phyloP scores from a whole-genome alignment of 2,329 filamentous ascomycete species.

The Fusarium duplospermum region DNA sequence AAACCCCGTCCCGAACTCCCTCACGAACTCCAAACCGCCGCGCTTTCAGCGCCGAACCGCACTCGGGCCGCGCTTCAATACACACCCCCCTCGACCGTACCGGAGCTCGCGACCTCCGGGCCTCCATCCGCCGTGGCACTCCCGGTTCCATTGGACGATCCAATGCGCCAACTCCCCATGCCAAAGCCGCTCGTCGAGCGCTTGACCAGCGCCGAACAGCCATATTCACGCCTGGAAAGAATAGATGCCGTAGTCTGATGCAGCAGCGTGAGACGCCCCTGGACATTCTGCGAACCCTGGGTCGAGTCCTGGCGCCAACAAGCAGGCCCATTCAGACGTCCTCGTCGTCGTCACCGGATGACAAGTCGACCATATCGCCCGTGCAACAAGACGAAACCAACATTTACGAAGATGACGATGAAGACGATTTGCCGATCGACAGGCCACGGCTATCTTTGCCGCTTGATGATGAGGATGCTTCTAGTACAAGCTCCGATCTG shows the following conservation, averaged over 20 bases:
- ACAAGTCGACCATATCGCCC: constrained; percentile 44
- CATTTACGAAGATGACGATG: constrained; percentile 62
- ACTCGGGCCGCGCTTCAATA: constrained; percentile 54
- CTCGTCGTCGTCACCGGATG: constrained; percentile 56
- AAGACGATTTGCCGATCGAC: constrained; percentile 62
- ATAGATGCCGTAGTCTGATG: constrained; percentile 67
- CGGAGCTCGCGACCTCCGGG: constrained; percentile 51
- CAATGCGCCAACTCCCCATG: constrained; percentile 68
- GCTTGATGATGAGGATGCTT: constrained; percentile 61
- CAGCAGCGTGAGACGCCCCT: constrained; percentile 67
- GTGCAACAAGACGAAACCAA: constrained; percentile 56
- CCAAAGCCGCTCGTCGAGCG: constrained; percentile 68
- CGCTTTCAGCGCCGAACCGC: constrained; percentile 49
- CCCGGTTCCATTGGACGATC: constrained; percentile 58
- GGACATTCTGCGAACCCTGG: constrained; percentile 65
- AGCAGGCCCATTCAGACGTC: constrained; percentile 59
- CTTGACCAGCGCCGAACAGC: constrained; percentile 69
- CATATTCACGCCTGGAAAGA: constrained; percentile 69
- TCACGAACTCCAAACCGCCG: constrained; percentile 46
- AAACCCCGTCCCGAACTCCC: constrained; percentile 33
- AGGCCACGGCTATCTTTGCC: constrained; percentile 68
- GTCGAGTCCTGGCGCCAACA: constrained; percentile 63
- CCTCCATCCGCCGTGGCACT: constrained; percentile 55
- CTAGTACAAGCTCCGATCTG: constrained; percentile 65
- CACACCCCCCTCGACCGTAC: constrained; percentile 57